phyloP scores from a whole-genome alignment of 1,284 basidiomycete genomes.

The Neotropicomus parvogracilis region DNA sequence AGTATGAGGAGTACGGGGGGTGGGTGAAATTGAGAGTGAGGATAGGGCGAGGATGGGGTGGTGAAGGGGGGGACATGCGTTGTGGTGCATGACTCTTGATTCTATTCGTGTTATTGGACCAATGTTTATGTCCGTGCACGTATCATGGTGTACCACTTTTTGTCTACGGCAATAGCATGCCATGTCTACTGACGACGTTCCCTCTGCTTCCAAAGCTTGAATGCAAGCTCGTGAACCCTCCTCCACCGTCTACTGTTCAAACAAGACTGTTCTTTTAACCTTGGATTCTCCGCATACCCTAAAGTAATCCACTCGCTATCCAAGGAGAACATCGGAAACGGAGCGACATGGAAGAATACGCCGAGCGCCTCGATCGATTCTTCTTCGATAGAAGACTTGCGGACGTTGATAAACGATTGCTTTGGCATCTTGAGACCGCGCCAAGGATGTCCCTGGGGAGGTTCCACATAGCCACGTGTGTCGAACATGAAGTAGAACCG shows the following conservation, averaged over 20 bases:
- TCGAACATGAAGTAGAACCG: background rate
- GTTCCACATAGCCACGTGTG: background rate
- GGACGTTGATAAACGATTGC: too few species aligned
- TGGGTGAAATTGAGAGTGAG: background rate
- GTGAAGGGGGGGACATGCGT: too few species aligned
- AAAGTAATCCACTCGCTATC: background rate
- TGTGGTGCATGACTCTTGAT: too few species aligned
- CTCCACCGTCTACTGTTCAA: too few species aligned
- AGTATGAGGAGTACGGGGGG: background rate
- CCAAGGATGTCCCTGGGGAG: background rate
- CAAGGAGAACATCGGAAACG: too few species aligned
- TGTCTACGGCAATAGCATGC: too few species aligned
- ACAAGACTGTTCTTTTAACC: background rate
- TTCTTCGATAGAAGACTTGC: too few species aligned
- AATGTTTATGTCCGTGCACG: too few species aligned
- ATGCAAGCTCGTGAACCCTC: too few species aligned
- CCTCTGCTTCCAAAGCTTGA: background rate
- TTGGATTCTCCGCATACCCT: background rate
- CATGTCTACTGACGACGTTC: too few species aligned
- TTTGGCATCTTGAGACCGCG: background rate
- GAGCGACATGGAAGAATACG: background rate
- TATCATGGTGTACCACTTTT: too few species aligned
- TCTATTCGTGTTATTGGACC: too few species aligned
- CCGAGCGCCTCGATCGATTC: background rate
- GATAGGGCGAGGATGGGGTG: background rate